Percentiles rank a stretch among this genome's conserved stretches.
Evolutionary conservation across 2,329 filamentous ascomycete genomes (phyloP).

Genomic region (Alternaria longipes): DNA sequence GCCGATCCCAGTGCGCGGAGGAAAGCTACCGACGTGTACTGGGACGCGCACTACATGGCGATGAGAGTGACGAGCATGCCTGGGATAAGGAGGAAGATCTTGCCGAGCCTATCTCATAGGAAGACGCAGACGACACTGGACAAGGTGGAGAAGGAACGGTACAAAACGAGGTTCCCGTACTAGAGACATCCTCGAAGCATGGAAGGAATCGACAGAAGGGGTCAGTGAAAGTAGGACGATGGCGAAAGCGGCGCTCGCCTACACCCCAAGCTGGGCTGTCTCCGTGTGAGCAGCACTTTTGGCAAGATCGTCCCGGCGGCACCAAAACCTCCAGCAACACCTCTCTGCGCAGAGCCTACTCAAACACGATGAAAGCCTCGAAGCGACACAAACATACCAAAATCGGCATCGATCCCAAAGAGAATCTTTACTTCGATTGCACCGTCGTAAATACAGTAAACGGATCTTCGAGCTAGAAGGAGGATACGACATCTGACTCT

Average conservation of each 20-base stretch:
- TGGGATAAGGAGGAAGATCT: slow-evolving; percentile 73
- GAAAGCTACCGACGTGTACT: slow-evolving; percentile 82
- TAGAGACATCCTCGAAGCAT: slow-evolving; percentile 65
- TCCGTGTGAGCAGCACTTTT: slow-evolving; percentile 91
- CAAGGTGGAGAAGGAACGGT: slow-evolving; percentile 37
- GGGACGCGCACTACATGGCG: slow-evolving; percentile 72
- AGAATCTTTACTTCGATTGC: slow-evolving; percentile 77
- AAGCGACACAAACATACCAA: slow-evolving; percentile 68
- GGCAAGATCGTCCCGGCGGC: slow-evolving; percentile 83
- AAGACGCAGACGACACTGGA: slow-evolving; percentile 55
- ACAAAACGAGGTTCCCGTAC: slow-evolving; percentile 46
- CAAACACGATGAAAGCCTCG: slow-evolving; percentile 92
- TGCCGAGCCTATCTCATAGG: slow-evolving; percentile 73
- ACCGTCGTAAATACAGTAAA: slow-evolving; percentile 84
- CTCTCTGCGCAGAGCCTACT: slow-evolving; percentile 78
- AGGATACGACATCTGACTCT: slow-evolving; percentile 83
- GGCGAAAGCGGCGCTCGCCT: slow-evolving; percentile 72
- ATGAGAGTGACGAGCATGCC: slow-evolving; percentile 70
- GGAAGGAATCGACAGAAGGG: slow-evolving; percentile 53
- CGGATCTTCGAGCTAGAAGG: slow-evolving; percentile 91
- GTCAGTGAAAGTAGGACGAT: slow-evolving; percentile 55
- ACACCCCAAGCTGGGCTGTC: slow-evolving; percentile 84
- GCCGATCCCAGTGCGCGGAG: slow-evolving; percentile 85
- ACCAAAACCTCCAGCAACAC: slow-evolving; percentile 87
- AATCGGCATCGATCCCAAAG: slow-evolving; percentile 77